Base-by-base conservation (phyloP, 164 flowering plant genomes). In the Echeveria elegans region DNA sequence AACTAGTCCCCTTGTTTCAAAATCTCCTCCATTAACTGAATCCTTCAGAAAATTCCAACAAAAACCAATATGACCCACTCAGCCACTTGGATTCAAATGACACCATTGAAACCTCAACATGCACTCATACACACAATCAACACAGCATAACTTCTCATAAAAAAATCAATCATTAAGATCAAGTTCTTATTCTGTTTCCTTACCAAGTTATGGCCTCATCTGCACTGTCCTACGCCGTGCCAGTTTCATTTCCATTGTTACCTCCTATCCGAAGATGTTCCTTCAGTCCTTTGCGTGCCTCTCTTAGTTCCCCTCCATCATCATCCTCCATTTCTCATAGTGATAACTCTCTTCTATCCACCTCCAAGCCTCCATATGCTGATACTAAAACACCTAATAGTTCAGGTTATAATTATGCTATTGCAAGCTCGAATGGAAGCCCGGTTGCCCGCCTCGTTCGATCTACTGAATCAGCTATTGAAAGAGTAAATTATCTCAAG, bases 401-500 rank as follows among this genome's bases (percentile, higher is more conserved):
- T 18, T 38, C 78, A 14, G 61, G 69, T 62, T 76, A 76, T 69
- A 75, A 79, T 19, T 81, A 76, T 53, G 79, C 80, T 0, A 24
- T 76, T 1, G 70, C 83, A 0, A 81, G 64, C 70, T 78, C 85
- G 1, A 73, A 67, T 19, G 81, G 79, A 12, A 68, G 36, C 70
- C 79, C 80, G 5, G 2, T 83, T 68, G 69, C 68, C 7, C 74
- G 80, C 6, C 69, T 87, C 19, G 73, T 75, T 26, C 85, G 79
- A 9, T 76, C 89, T 69, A 70, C 89, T 0, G 97, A 89, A 65
- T 77, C 88, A 4, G 47, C 75, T 45, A 82, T 92, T 63, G 97
- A 92, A 69, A 84, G 83, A 80, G 94, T 92, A 74, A 68, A 10
- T 45, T 43, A 43, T 43, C 15, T 43, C 47, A 14, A 15, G 3